Conservation (phyloP, 2,329 filamentous ascomycete species). For the Plectosphaerella sp. region DNA sequence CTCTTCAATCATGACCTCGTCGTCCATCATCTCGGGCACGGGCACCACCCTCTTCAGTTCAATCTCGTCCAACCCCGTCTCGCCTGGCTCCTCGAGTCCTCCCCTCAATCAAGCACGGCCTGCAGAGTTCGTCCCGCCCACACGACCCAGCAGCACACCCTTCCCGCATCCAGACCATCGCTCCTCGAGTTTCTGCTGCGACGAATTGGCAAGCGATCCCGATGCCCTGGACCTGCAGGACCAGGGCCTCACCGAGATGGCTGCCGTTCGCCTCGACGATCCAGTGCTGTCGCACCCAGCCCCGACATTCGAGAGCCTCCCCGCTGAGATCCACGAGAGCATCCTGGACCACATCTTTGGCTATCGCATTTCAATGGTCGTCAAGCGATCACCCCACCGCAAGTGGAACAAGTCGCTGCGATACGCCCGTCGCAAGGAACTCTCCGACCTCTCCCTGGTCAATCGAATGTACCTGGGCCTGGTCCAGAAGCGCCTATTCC, state of each 20-base stretch:
- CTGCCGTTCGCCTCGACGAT: too few relatives aligned
- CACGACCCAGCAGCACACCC: slow-evolving; percentile 55
- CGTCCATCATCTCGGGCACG: slow-evolving; percentile 22
- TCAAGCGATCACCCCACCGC: slow-evolving; percentile 23
- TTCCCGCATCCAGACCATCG: slow-evolving; percentile 52
- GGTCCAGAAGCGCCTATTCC: slow-evolving; percentile 68
- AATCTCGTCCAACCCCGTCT: slow-evolving; percentile 49
- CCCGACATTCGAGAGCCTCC: slow-evolving; percentile 32
- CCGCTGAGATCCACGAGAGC: slow-evolving; percentile 67
- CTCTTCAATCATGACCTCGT: slow-evolving; percentile 28
- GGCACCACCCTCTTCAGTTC: slow-evolving; percentile 23
- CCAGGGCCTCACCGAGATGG: too few relatives aligned
- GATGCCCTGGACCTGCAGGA: too few relatives aligned
- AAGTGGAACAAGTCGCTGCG: slow-evolving; percentile 62
- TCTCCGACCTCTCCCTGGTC: slow-evolving; percentile 62
- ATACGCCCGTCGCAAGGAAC: slow-evolving; percentile 61
- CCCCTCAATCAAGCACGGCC: slow-evolving; percentile 42
- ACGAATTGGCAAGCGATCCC: too few relatives aligned
- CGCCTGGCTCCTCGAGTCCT: slow-evolving; percentile 48
- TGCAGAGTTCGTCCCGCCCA: slow-evolving; percentile 43
- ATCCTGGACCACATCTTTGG: slow-evolving; percentile 70
- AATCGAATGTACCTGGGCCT: slow-evolving; percentile 59
- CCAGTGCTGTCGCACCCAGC: slow-evolving; percentile 14
- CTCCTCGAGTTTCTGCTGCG: slow-evolving; percentile 31
- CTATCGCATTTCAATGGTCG: slow-evolving; percentile 56